These are phyloP conservation scores for Crithidia fasciculata DNA, from an alignment of 208 protist genomes.

Conservation along the genomic window DNA sequence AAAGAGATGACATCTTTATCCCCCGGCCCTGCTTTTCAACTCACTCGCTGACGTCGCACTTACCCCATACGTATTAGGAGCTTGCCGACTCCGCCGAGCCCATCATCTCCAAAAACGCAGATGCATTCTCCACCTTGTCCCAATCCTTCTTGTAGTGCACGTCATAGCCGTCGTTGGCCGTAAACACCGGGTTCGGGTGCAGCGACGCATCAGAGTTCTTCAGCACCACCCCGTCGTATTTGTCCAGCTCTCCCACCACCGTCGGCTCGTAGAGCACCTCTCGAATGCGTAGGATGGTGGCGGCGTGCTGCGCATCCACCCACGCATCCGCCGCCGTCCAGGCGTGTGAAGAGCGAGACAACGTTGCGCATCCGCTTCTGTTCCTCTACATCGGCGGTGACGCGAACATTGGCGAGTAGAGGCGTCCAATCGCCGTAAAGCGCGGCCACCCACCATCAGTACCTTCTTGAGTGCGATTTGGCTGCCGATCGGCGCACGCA, in stretches of 20 bases:
- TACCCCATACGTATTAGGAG: not conserved
- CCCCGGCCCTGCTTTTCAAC: not conserved
- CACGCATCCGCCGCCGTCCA: conserved; percentile 69
- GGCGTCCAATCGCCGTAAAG: conserved; percentile 91
- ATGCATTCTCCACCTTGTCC: conserved; percentile 64
- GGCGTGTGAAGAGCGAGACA: conserved; percentile 80
- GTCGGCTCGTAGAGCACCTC: conserved; percentile 76
- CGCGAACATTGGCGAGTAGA: conserved; percentile 63
- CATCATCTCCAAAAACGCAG: conserved; percentile 75
- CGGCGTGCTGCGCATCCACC: conserved; percentile 80
- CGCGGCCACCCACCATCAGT: conserved; percentile 79
- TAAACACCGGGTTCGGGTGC: conserved; percentile 75
- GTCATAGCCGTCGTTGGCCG: conserved; percentile 66
- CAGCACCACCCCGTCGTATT: conserved; percentile 72
- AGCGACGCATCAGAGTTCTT: conserved; percentile 44
- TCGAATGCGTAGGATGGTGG: conserved; percentile 83
- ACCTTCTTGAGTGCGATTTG: conserved; percentile 90
- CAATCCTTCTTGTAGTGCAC: conserved; percentile 65
- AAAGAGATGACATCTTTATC: too few relatives aligned
- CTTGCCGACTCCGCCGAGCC: not conserved
- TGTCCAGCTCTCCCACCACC: conserved; percentile 83
- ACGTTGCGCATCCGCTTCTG: conserved; percentile 91
- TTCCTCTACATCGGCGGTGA: conserved; percentile 89
- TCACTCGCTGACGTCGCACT: not conserved
- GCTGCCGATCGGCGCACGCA: conserved; percentile 78